Evolutionary conservation across 257 asterid genomes (phyloP).

Genomic region (Euphrasia confusa): DNA sequence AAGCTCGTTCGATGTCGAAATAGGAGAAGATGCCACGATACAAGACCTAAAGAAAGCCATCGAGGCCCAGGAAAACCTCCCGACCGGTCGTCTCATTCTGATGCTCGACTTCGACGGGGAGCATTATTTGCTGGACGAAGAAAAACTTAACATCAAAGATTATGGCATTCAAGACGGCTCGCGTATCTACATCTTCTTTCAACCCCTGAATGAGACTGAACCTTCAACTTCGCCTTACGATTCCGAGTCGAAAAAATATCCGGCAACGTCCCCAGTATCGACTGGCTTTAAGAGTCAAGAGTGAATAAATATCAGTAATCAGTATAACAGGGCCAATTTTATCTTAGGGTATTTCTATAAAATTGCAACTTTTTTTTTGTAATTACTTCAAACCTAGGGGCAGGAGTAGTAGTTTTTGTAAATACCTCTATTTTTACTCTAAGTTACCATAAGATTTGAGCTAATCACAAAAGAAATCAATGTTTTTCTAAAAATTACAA

Average conservation of each 20-base stretch:
- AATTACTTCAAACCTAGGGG: no score
- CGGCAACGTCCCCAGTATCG: no score
- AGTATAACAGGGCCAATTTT: no score
- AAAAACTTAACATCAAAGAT: constrained; percentile 35
- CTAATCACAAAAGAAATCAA: no score
- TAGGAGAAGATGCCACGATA: constrained; percentile 42
- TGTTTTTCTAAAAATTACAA: no score
- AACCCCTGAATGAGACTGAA: constrained; percentile 12
- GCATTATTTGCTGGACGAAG: constrained; percentile 21
- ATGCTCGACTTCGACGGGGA: constrained; percentile 29
- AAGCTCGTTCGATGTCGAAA: constrained; percentile 38
- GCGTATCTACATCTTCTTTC: constrained; percentile 50
- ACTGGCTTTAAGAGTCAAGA: no score
- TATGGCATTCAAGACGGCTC: constrained; percentile 63
- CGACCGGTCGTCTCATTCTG: constrained; percentile 47
- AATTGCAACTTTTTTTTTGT: no score
- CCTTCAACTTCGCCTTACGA: constrained; percentile 24
- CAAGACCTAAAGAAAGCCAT: constrained; percentile 52
- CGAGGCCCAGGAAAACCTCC: constrained; percentile 51
- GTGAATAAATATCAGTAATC: no score
- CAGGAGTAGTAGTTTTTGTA: no score
- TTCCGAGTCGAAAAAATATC: background rate
- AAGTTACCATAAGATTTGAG: no score
- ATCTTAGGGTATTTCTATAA: no score
- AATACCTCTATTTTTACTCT: no score